These are phyloP conservation scores for Candida easanensis DNA, from an alignment of 805 yeast species.

Conservation along the genomic window DNA sequence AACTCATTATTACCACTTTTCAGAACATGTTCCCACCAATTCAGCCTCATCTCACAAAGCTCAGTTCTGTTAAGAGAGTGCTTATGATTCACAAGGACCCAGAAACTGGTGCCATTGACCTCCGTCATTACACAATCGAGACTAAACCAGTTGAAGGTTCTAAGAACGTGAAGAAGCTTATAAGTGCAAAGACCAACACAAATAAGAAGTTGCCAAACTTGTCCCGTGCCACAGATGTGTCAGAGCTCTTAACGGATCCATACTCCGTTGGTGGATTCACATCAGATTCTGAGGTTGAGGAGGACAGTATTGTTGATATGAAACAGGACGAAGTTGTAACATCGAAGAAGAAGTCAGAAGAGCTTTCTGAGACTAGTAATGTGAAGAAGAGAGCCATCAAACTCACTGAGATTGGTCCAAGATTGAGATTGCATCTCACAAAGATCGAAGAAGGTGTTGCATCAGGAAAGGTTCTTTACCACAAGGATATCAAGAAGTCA, in stretches of 20 bases:
- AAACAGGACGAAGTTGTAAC: constrained; percentile 27
- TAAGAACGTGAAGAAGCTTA: constrained; percentile 25
- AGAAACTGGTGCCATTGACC: constrained; percentile 69
- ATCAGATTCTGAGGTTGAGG: constrained; percentile 92
- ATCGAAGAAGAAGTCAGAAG: constrained; percentile 21
- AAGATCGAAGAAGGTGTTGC: constrained; percentile 94
- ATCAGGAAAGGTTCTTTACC: constrained; percentile 84
- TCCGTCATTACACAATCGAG: constrained; percentile 87
- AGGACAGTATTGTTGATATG: constrained; percentile 76
- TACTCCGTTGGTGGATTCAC: constrained; percentile 79
- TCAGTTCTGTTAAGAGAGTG: constrained; percentile 77
- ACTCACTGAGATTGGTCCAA: constrained; percentile 89
- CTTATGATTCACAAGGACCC: constrained; percentile 73
- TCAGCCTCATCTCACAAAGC: constrained; percentile 77
- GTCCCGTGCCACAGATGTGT: constrained; percentile 65
- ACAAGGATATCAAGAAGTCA: constrained; percentile 64
- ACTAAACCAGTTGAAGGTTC: constrained; percentile 75
- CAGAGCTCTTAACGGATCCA: constrained; percentile 81
- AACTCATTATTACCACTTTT: constrained; percentile 80
- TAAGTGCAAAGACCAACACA: constrained; percentile 23
- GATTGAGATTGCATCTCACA: constrained; percentile 68
- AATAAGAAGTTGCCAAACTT: constrained; percentile 26
- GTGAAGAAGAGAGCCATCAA: constrained; percentile 78
- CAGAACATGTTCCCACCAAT: constrained; percentile 96
- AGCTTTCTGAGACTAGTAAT: constrained; percentile 19